Conservation (phyloP, 306 rosid genomes). For the Lablab purpureus region DNA sequence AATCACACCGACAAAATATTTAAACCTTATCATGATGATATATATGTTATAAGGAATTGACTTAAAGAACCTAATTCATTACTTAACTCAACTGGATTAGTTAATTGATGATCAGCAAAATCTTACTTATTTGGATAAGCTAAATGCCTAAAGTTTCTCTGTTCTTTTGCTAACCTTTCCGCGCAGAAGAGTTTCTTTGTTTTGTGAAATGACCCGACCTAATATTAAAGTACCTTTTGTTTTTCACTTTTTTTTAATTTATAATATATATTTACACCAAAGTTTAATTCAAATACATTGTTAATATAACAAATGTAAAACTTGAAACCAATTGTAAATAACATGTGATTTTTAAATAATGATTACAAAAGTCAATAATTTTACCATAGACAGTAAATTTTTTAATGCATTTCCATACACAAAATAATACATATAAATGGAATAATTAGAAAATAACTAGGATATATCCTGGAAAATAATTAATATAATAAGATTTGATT, state of each 20-base stretch:
- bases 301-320: not conserved
- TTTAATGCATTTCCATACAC: not conserved
- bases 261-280: not conserved
- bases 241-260: not conserved
- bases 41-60: not conserved
- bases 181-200: conserved; percentile 15
- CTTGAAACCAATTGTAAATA: not conserved
- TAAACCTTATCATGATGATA: not conserved
- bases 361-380: not conserved
- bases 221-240: not conserved
- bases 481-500: not conserved
- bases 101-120: not conserved
- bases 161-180: conserved; percentile 12
- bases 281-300: not conserved
- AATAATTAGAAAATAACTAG: not conserved
- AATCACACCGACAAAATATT: not conserved
- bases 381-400: not conserved
- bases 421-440: not conserved
- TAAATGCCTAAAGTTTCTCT: conserved; percentile 1
- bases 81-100: not conserved
- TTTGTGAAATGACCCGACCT: conserved; percentile 33
- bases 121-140: not conserved
- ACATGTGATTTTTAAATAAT: not conserved
- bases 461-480: not conserved
- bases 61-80: not conserved